Conservation (phyloP, 1,284 basidiomycete genomes). For the Moniliophthora roreri region DNA sequence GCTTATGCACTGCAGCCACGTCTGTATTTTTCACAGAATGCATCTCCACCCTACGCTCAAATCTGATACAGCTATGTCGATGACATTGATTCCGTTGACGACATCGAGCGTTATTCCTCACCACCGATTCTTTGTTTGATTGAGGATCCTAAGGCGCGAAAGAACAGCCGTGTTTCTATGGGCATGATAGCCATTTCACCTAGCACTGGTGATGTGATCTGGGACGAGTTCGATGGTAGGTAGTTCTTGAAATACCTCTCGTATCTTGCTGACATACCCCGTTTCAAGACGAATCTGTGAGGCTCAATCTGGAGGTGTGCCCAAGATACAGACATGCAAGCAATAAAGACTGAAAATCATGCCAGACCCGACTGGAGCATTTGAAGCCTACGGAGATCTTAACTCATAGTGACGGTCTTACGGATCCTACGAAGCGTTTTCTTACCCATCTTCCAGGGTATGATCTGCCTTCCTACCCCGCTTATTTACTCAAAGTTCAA, state of each 20-base stretch:
- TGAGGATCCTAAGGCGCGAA: slow-evolving; percentile 57
- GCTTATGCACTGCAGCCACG: slow-evolving; percentile 89
- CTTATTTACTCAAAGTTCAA: not conserved
- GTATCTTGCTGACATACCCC: slow-evolving; percentile 6
- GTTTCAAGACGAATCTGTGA: slow-evolving; percentile 69
- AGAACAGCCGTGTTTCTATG: slow-evolving; percentile 48
- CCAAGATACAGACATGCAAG: not conserved
- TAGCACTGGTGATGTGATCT: slow-evolving; percentile 88
- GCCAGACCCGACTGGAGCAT: slow-evolving; percentile 80
- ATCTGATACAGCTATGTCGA: slow-evolving; percentile 63
- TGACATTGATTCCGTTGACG: slow-evolving; percentile 67
- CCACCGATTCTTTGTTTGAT: slow-evolving; percentile 73
- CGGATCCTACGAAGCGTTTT: slow-evolving; percentile 76
- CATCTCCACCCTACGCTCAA: slow-evolving; percentile 3
- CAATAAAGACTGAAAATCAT: not conserved
- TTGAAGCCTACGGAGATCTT: slow-evolving; percentile 84
- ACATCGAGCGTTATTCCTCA: slow-evolving; percentile 51
- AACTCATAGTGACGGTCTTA: slow-evolving; percentile 62
- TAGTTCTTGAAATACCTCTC: not conserved
- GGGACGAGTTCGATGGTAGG: slow-evolving; percentile 85
- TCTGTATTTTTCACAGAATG: slow-evolving; percentile 40
- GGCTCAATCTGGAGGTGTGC: slow-evolving; percentile 81
- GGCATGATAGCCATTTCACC: slow-evolving; percentile 83
- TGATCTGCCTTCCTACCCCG: slow-evolving; percentile 20
- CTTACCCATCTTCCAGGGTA: slow-evolving; percentile 68